These are phyloP conservation scores for Cephalotrichum gorgonifer DNA, from an alignment of 2,329 filamentous ascomycete genomes.

Conservation along the genomic window DNA sequence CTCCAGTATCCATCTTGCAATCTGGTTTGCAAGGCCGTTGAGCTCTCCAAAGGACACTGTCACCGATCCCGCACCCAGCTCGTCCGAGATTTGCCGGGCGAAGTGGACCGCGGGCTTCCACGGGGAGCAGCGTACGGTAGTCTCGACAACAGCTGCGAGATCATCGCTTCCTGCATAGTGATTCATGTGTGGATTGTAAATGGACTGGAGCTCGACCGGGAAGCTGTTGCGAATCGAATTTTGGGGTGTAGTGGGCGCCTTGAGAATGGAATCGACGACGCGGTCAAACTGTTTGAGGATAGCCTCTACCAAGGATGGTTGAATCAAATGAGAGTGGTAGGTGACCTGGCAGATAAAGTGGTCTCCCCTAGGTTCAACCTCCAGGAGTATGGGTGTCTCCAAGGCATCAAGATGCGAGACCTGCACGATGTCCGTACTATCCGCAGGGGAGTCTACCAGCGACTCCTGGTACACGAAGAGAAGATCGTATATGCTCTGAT, in stretches of 20 bases:
- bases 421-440: constrained; percentile 33
- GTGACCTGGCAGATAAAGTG: constrained; percentile 34
- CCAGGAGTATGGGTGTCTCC: constrained; percentile 67
- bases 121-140: constrained; percentile 34
- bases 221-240: constrained; percentile 12
- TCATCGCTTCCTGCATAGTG: constrained; percentile 25
- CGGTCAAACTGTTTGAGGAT: constrained; percentile 53
- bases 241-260: constrained; percentile 12
- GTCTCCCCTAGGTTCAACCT: constrained; percentile 54
- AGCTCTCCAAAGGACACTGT: constrained; percentile 54
- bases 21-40: constrained; percentile 50
- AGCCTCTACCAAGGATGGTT: constrained; percentile 40
- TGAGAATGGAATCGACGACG: constrained; percentile 25
- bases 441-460: constrained; percentile 26
- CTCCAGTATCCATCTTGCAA: constrained; percentile 44
- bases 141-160: constrained; percentile 44
- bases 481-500: constrained; percentile 59
- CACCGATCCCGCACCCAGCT: constrained; percentile 20
- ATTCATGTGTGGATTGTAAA: constrained; percentile 31
- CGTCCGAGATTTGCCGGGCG: constrained; percentile 32
- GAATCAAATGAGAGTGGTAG: constrained; percentile 36
- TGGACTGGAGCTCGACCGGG: constrained; percentile 28
- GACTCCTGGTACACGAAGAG: constrained; percentile 82
- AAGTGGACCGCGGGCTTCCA: constrained; percentile 55
- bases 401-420: constrained; percentile 57